Evolutionary conservation across 495 filamentous ascomycete species (phyloP), one percentile per base, ranked within the genome.

Genomic region (Hyaloscypha hepaticicola): DNA sequence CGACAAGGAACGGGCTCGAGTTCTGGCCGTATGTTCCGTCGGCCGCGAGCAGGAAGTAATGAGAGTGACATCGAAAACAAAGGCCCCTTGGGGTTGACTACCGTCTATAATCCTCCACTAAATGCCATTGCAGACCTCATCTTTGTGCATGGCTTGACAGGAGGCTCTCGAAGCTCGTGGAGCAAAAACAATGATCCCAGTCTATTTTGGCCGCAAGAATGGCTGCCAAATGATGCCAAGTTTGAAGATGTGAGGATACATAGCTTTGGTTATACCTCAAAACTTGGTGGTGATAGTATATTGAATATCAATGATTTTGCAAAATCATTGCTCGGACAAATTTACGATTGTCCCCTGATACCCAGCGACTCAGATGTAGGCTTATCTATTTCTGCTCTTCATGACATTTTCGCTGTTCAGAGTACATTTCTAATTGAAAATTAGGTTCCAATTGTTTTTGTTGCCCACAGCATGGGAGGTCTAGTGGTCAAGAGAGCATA

Each of bases 401-500:
- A 41, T 12, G 38, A 41, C 38, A 41, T 41, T 41, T 11, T 14
- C 19, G 6, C 19, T 14, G 38, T 41, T 41, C 12, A 41, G 2
- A 41, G 38, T 41, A 14, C 8, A 33, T 9, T 69, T 75, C 38
- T 70, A 4, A 58, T 29, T 27, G 12, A 7, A 9, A 9, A 29
- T 58, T 57, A 70, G 60, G 74, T 73, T 19, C 70, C 72, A 22
- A 71, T 83, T 27, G 70, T 83, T 19, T 63, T 83, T 6, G 70
- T 83, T 22, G 79, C 77, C 12, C 82, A 85, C 68, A 79, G 76
- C 64, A 82, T 83, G 81, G 82, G 82, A 27, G 82, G 81, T 3
- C 72, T 79, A 26, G 78, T 86, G 19, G 76, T 79, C 16, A 86
- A 86, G 65, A 79, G 77, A 64, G 71, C 70, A 72, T 41, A 41